Evolutionary conservation across 2,329 filamentous ascomycete genomes (phyloP).

Genomic region (Passalora sequoiae): DNA sequence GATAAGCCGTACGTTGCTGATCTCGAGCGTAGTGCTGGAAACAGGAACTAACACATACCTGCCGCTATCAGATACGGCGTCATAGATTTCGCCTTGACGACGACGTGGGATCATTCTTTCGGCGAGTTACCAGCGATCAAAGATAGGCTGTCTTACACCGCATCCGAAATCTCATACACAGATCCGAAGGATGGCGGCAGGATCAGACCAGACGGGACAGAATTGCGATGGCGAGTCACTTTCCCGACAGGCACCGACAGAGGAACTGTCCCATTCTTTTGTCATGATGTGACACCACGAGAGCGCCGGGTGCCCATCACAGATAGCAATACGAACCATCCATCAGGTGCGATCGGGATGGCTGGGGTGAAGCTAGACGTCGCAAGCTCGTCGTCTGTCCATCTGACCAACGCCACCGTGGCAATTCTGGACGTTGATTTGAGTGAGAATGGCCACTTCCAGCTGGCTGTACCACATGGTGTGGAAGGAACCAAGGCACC

Average conservation of each 20-base stretch:
- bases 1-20: constrained; percentile 28
- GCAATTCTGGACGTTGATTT: constrained; percentile 17
- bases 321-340: constrained; percentile 42
- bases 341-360: constrained; percentile 50
- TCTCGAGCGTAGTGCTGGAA: no score
- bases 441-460: constrained; percentile 8
- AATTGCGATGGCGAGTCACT: constrained; percentile 57
- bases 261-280: constrained; percentile 60
- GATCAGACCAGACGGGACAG: constrained; percentile 50
- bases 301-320: constrained; percentile 51
- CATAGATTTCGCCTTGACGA: constrained; percentile 58
- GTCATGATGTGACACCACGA: constrained; percentile 57
- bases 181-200: constrained; percentile 51
- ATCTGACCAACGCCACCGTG: constrained; percentile 17
- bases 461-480: constrained; percentile 13
- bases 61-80: constrained; percentile 40
- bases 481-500: constrained; percentile 12
- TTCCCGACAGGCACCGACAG: constrained; percentile 42
- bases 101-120: constrained; percentile 22
- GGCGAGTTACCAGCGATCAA: constrained; percentile 22
- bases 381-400: constrained; percentile 6
- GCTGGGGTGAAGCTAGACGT: constrained; percentile 35
- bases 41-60: neutral
- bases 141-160: constrained; percentile 18
- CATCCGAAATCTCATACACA: no score